phyloP scores from a whole-genome alignment of 257 asterid genomes.

The Fraxinus americana region DNA sequence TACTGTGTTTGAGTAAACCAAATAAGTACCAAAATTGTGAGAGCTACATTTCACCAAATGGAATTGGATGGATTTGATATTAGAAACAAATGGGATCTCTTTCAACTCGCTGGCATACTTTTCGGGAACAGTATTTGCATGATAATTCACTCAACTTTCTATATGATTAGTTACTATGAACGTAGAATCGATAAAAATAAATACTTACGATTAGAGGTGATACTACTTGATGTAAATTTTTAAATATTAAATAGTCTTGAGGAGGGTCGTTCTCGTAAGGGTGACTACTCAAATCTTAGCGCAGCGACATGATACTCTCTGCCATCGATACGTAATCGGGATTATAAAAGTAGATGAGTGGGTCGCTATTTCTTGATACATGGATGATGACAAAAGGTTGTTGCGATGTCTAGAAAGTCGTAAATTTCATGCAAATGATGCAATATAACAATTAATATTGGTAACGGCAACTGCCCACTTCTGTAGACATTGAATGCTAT shows the following conservation, averaged over 20 bases:
- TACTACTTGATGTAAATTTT: too few relatives aligned
- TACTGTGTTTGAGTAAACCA: neutral
- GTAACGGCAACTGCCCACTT: conserved; percentile 42
- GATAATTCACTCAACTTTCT: neutral
- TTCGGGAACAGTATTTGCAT: neutral
- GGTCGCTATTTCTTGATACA: neutral
- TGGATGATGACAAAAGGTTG: neutral
- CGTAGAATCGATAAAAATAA: neutral
- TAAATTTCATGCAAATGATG: neutral
- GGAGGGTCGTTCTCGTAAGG: neutral
- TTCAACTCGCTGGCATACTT: neutral
- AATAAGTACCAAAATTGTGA: conserved; percentile 5
- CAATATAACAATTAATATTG: neutral
- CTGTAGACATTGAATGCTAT: conserved; percentile 34
- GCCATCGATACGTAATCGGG: neutral
- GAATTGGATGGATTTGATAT: neutral
- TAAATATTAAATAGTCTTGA: too few relatives aligned
- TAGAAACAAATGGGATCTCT: neutral
- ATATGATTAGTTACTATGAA: neutral
- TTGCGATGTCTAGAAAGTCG: neutral
- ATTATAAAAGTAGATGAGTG: neutral
- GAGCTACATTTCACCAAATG: conserved; percentile 14
- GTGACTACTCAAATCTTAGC: neutral
- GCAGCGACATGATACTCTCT: neutral
- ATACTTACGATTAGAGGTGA: neutral